Evolutionary conservation across 768 basidiomycete genomes (phyloP), one percentile per base, ranked within the genome.

Genomic region (Naganishia vaughanmartiniae): DNA sequence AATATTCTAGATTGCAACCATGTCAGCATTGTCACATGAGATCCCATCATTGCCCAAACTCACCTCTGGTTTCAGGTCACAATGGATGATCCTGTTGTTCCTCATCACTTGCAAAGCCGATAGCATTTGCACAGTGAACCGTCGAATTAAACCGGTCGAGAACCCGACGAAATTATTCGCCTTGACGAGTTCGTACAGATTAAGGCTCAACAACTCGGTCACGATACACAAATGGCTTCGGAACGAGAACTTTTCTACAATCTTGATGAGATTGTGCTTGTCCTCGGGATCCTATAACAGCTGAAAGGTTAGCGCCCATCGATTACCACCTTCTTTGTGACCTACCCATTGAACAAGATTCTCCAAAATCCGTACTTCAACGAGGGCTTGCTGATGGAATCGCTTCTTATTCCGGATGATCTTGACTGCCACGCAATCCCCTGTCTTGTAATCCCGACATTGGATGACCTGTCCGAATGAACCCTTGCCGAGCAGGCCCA

Each of bases 361-460:
- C 75, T 97, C 93, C 73, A 99, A 83, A 70, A 99, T 97, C 83
- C 97, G 97, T 83, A 98, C 95, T 83, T 98, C 96, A n/a, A 98
- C 94, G 54, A 98, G 81, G 0, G 95, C 96, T 81, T 98, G 96
- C 76, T 95, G 92, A 80, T 98, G 94, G 84, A 98, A 98, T 57
- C 96, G 86, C 82, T 98, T 97, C 85, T 97, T 98, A 84, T 98
- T 98, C 48, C 96, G 88, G 76, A 99, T 98, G 73, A 99, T 98
- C 85, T 99, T 99, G 83, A 99, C 89, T 21, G 96, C 96, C 12
- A 98, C 92, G n/a, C 92, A 93, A 76, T 91, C 87, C 12, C 96
- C 96, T 15, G 93, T 93, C 77, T 87, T 88, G 79, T 98, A 92
- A 82, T 98, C 96, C 51, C 95, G 89, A 81, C 95, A 97, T 78